These are phyloP conservation scores for Fragosphaeria purpurea DNA, from an alignment of 2,329 filamentous ascomycete genomes.

Conservation along the genomic window DNA sequence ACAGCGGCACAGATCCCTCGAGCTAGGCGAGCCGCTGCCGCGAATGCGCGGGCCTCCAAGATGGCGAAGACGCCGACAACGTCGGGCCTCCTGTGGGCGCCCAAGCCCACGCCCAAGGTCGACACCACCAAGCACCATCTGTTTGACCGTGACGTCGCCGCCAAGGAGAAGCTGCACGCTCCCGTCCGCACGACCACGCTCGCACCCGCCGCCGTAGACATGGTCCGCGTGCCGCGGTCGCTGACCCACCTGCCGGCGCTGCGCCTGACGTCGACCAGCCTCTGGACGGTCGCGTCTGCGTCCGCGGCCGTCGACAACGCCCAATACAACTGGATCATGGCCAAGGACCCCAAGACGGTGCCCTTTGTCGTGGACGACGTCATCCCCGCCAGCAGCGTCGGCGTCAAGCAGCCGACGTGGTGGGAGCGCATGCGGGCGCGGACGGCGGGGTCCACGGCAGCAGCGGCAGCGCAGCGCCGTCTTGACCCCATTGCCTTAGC, in stretches of 20 bases:
- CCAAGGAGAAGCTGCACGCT: slow-evolving; percentile 1
- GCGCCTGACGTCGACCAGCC: slow-evolving; percentile 15
- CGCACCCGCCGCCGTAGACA: slow-evolving; percentile 19
- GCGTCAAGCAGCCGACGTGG: slow-evolving; percentile 11
- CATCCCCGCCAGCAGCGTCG: slow-evolving; percentile 6
- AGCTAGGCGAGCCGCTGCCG: not conserved
- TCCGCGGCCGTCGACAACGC: not conserved
- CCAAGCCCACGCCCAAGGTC: slow-evolving; percentile 2
- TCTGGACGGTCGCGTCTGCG: slow-evolving; percentile 14
- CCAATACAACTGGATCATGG: slow-evolving; percentile 20
- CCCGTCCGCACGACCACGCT: slow-evolving; percentile 12
- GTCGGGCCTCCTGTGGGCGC: slow-evolving; percentile 6
- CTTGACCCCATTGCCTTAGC: not conserved
- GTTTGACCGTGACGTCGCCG: slow-evolving; percentile 10
- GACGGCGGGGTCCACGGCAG: not conserved
- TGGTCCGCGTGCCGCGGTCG: slow-evolving; percentile 19
- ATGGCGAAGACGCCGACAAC: slow-evolving; percentile 6
- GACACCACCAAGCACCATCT: not conserved
- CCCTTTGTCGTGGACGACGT: slow-evolving; percentile 4
- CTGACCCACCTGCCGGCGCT: slow-evolving; percentile 18
- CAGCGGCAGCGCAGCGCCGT: not conserved
- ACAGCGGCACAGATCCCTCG: not conserved
- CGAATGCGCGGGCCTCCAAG: not conserved
- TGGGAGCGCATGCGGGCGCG: slow-evolving; percentile 13
- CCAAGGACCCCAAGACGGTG: not conserved